Conservation (phyloP, 2,329 filamentous ascomycete species). For the Dactylellina haptotyla region DNA sequence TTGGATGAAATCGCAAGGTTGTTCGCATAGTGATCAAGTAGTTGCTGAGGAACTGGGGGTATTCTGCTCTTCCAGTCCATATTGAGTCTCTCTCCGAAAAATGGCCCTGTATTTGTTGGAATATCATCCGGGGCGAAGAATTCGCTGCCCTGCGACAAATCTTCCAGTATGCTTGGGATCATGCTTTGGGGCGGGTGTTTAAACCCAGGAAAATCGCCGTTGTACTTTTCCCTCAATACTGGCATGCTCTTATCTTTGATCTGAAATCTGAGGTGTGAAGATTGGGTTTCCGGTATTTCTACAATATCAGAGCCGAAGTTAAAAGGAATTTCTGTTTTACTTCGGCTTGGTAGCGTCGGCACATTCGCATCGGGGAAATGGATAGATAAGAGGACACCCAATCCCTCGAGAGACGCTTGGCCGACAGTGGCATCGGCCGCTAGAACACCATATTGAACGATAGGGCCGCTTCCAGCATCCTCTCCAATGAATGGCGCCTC, state of each 20-base stretch:
- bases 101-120: neutral
- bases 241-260: constrained; percentile 14
- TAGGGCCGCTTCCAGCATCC: neutral
- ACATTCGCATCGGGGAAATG: constrained; percentile 1
- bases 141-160: neutral
- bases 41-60: neutral
- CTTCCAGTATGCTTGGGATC: neutral
- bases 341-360: neutral
- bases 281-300: neutral
- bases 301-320: neutral
- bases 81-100: neutral
- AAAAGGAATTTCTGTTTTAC: neutral
- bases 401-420: neutral
- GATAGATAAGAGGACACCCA: constrained; percentile 5
- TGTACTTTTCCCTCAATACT: neutral
- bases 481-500: constrained; percentile 5
- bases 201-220: neutral
- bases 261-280: constrained; percentile 3
- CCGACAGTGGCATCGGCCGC: neutral
- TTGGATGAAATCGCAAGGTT: neutral
- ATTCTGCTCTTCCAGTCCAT: neutral
- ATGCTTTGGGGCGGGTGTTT: neutral
- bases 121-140: neutral
- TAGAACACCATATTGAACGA: constrained; percentile 18
- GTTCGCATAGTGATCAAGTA: neutral